Base-by-base conservation (phyloP, 1,284 basidiomycete species). In the Butyriboletus regius region DNA sequence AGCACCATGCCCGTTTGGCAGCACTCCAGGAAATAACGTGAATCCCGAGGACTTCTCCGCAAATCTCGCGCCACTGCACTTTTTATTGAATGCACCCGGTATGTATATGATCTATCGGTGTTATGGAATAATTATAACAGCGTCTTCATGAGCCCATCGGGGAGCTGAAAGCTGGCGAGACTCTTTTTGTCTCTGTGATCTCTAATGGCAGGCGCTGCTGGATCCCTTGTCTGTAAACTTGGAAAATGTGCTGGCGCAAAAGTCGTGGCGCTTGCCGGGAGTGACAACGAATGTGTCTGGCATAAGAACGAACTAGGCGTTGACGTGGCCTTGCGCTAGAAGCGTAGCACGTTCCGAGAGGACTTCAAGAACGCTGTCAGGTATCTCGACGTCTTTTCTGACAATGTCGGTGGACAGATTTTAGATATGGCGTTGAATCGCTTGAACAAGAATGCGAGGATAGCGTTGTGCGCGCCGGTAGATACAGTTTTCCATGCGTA, bases 171-270 rank as follows among this genome's bases (percentile, higher is more conserved):
- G 68, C 82, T 0, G 89, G 90, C 10, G 91, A 95, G 52, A 87
- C 79, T 0, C 78, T 94, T 42, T 77, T 94, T 24, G 85, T 24
- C 24, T 24, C 24, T 24, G 24, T 24, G 24, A 24, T 95, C 18
- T 89, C 88, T 1, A 91, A 89, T 18, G 91, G 91, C 91, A 18
- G 91, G 91, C n/a, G 83, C 89, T 4, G 88, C 91, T 17, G 86
- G 87, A 31, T 78, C 82, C 28, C 67, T 86, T 51, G 83, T 74
- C 29, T 87, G 81, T 66, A 86, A 94, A 66, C 77, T 92, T 28
- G 91, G 84, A 48, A 88, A 86, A 65, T 74, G 78, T 42, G 70
- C 73, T 17, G 86, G 86, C 31, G 85, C 85, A 32, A 86, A 81
- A 56, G 91, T 96, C 43, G 83, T 91, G 57, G 92, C 83, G 12